These are phyloP conservation scores for Didymella pomorum DNA, from an alignment of 2,329 filamentous ascomycete genomes.

Conservation along the genomic window DNA sequence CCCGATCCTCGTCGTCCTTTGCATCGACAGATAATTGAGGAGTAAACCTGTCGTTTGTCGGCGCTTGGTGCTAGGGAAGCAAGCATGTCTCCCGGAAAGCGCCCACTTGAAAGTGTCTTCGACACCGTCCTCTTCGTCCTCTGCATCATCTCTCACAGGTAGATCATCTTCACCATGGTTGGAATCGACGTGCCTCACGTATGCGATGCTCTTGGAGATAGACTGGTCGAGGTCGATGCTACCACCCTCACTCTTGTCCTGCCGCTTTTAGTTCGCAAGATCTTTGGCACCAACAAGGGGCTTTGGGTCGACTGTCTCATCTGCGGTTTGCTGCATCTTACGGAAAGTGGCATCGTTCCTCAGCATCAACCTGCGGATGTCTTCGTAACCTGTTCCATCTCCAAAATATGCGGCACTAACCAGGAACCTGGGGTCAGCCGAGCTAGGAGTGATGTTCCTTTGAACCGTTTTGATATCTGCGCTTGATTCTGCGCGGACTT, in stretches of 20 bases:
- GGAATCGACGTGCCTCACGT: conserved; percentile 74
- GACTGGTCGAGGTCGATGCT: conserved; percentile 92
- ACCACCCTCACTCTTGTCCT: conserved; percentile 67
- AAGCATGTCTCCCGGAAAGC: conserved; percentile 79
- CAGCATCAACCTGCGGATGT: too few relatives aligned
- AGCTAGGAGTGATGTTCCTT: background rate
- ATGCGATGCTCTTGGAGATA: conserved; percentile 85
- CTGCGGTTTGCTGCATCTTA: too few relatives aligned
- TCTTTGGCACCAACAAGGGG: conserved; percentile 44
- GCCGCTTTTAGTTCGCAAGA: conserved; percentile 44
- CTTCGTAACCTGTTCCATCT: too few relatives aligned
- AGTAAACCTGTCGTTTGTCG: conserved; percentile 84
- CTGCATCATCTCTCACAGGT: conserved; percentile 56
- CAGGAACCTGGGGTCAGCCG: background rate
- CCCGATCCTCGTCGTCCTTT: conserved; percentile 66
- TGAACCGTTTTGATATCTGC: background rate
- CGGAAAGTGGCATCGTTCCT: too few relatives aligned
- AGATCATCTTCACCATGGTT: conserved; percentile 58
- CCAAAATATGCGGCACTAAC: background rate
- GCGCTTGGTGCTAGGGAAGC: conserved; percentile 74
- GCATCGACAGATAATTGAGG: conserved; percentile 84
- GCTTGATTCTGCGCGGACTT: background rate
- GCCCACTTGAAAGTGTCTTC: conserved; percentile 84
- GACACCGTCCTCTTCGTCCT: conserved; percentile 68
- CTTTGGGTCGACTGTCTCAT: too few relatives aligned